Percentiles rank a stretch among this genome's conserved stretches.
Evolutionary conservation across 495 filamentous ascomycete genomes (phyloP).

Genomic region (Penicillium samsonianum): DNA sequence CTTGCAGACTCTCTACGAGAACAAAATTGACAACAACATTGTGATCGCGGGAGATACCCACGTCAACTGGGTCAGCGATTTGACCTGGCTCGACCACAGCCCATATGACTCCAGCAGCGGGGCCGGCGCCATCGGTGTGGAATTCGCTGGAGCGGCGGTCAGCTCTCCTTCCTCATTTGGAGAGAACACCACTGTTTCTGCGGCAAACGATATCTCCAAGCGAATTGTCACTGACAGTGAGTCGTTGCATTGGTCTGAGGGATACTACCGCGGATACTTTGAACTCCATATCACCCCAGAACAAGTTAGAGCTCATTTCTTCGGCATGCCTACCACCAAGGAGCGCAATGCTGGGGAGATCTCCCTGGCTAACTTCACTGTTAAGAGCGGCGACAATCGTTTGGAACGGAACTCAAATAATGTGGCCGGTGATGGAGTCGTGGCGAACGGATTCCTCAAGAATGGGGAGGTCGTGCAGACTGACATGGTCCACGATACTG

Average conservation of each 20-base stretch:
- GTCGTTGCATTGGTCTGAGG: constrained; percentile 68
- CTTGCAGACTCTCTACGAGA: constrained; percentile 56
- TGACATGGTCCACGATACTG: constrained; percentile 52
- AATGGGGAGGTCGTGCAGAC: constrained; percentile 48
- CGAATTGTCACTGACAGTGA: constrained; percentile 39
- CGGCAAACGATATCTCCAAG: constrained; percentile 38
- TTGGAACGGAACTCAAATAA: constrained; percentile 30
- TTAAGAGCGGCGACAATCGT: constrained; percentile 55
- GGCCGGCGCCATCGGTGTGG: constrained; percentile 60
- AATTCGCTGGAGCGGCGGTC: constrained; percentile 67
- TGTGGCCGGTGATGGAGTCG: constrained; percentile 43
- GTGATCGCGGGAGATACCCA: constrained; percentile 67
- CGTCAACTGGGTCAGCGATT: constrained; percentile 58
- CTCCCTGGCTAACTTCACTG: constrained; percentile 59
- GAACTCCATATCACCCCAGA: constrained; percentile 50
- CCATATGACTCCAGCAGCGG: constrained; percentile 59
- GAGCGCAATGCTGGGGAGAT: constrained; percentile 53
- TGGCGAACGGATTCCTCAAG: constrained; percentile 48
- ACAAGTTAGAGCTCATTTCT: constrained; percentile 25
- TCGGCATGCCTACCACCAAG: constrained; percentile 41
- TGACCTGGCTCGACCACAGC: constrained; percentile 61
- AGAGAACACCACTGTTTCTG: constrained; percentile 43
- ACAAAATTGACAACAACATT: constrained; percentile 66
- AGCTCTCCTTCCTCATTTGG: constrained; percentile 54
- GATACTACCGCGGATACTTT: constrained; percentile 67